Conservation (phyloP, 805 yeast species). For the Yarrowia sp. region DNA sequence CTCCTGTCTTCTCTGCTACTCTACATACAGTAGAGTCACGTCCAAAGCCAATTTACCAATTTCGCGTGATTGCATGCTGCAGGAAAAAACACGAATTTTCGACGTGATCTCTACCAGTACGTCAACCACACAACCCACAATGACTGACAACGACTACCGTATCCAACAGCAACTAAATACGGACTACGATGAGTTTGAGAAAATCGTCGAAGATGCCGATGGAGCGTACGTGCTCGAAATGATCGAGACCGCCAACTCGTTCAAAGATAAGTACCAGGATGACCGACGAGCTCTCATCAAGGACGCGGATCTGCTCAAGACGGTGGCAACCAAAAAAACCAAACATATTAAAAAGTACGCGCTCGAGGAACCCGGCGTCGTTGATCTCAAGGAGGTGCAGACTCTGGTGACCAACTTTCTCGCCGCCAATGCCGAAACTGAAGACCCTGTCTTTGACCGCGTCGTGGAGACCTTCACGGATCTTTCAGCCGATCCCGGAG, state of each 20-base stretch:
- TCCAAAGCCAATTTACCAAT: too few species aligned
- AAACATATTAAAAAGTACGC: slow-evolving; percentile 11
- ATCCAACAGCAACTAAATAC: neutral
- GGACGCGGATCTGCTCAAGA: neutral
- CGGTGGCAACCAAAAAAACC: neutral
- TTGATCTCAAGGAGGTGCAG: neutral
- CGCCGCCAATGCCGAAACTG: neutral
- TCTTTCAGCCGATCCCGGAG: neutral
- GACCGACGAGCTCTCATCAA: slow-evolving; percentile 19
- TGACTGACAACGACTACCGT: neutral
- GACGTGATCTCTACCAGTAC: too few species aligned
- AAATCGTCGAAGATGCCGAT: neutral
- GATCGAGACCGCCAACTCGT: neutral
- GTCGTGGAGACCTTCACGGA: neutral
- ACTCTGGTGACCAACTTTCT: neutral
- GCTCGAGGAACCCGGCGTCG: neutral
- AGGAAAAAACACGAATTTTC: too few species aligned
- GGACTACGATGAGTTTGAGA: neutral
- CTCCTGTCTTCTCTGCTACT: too few species aligned
- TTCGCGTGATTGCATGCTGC: too few species aligned
- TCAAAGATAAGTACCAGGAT: neutral
- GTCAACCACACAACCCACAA: neutral
- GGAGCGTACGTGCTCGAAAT: neutral
- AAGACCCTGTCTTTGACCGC: neutral
- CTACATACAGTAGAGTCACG: too few species aligned